Conservation (phyloP, 305 asterid species). For the Fraxinus latifolia region DNA sequence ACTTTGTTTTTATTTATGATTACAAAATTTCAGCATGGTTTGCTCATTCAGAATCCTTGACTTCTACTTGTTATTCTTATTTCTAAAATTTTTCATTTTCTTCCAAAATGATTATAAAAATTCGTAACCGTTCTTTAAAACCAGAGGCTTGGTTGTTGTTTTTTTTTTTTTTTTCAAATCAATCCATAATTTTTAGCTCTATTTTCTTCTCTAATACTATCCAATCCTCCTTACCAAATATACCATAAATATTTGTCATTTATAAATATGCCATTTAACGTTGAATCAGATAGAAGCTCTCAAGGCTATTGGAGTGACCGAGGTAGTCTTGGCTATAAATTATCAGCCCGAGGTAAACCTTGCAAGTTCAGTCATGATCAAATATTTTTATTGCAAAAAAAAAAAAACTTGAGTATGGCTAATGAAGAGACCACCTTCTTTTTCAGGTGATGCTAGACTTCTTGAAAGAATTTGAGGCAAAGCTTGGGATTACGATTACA, state of each 20-base stretch:
- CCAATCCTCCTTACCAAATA: background rate
- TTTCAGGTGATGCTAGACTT: constrained; percentile 87
- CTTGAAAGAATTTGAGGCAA: constrained; percentile 82
- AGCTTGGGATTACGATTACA: constrained; percentile 77
- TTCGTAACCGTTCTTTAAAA: background rate
- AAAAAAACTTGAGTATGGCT: background rate
- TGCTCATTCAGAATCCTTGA: background rate
- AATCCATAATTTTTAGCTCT: background rate
- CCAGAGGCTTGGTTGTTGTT: background rate
- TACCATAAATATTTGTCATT: background rate
- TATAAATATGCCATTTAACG: constrained; percentile 15
- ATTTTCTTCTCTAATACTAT: constrained; percentile 6
- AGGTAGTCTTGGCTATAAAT: constrained; percentile 90
- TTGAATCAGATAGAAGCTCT: constrained; percentile 76
- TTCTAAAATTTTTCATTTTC: background rate
- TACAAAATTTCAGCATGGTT: background rate
- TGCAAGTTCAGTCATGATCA: background rate
- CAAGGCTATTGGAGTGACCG: constrained; percentile 86
- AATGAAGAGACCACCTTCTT: constrained; percentile 5
- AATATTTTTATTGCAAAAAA: background rate
- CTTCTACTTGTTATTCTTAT: background rate
- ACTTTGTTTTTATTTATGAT: background rate
- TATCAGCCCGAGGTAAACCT: constrained; percentile 86
- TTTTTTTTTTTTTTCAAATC: background rate
- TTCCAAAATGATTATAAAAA: background rate